Evolutionary conservation across 2,329 filamentous ascomycete species (phyloP).

Genomic region (Paradendryphiella salina): DNA sequence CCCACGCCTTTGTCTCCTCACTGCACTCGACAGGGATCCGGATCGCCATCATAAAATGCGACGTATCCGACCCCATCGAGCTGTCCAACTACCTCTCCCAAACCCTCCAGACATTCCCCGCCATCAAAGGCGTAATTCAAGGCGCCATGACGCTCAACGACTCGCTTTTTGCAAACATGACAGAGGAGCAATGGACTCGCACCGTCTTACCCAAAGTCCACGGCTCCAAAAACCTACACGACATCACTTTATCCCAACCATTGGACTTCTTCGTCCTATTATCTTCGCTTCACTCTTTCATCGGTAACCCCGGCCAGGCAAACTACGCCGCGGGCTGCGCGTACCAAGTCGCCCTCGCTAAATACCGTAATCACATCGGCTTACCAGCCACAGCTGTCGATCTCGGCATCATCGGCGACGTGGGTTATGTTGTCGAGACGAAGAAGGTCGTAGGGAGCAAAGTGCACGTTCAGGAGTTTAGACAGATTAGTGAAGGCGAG

Average conservation of each 20-base stretch:
- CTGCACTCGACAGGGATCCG: conserved; percentile 4
- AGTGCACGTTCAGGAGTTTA: conserved; percentile 15
- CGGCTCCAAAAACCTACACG: conserved; percentile 39
- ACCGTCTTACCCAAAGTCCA: conserved; percentile 35
- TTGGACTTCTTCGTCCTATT: conserved; percentile 32
- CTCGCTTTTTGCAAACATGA: conserved; percentile 20
- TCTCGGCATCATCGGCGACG: conserved; percentile 20
- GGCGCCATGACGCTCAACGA: conserved; percentile 25
- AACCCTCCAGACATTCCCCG: conserved; percentile 4
- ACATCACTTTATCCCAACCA: conserved; percentile 1
- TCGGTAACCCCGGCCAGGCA: conserved; percentile 26
- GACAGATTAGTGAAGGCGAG: conserved; percentile 10
- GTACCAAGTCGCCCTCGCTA: conserved; percentile 28
- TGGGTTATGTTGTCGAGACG: conserved; percentile 25
- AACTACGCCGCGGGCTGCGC: conserved; percentile 34
- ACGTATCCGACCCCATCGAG: conserved; percentile 8
- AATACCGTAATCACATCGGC: conserved; percentile 10
- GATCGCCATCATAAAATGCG: conserved; percentile 10
- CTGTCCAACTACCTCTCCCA: background rate
- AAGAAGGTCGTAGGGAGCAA: background rate
- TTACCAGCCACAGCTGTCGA: conserved; percentile 15
- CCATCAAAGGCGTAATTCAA: conserved; percentile 23
- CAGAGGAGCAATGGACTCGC: conserved; percentile 11
- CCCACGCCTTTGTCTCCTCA: conserved; percentile 2
- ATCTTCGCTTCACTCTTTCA: conserved; percentile 22